phyloP scores from a whole-genome alignment of 805 yeast genomes.

The Kregervanrija pseudodelftensis region DNA sequence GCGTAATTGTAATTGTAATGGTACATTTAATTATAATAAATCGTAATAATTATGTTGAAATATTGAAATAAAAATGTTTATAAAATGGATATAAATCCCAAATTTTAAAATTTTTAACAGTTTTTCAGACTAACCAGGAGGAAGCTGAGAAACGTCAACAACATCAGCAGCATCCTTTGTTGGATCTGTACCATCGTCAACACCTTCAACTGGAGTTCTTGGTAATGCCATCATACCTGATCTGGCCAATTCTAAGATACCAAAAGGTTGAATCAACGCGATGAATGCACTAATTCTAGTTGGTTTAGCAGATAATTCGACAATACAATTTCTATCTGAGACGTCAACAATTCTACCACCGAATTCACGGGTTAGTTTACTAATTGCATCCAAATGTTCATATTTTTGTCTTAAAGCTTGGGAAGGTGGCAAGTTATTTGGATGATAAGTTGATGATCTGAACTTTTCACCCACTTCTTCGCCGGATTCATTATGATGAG shows the following conservation, averaged over 20 bases:
- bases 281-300: constrained; percentile 80
- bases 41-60: too few relatives aligned
- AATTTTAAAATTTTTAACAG: not conserved
- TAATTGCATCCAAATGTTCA: constrained; percentile 77
- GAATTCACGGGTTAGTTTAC: constrained; percentile 73
- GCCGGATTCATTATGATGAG: constrained; percentile 60
- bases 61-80: too few relatives aligned
- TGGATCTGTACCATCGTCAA: constrained; percentile 42
- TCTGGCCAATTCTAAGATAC: constrained; percentile 92
- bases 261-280: constrained; percentile 89
- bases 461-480: constrained; percentile 38
- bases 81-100: not conserved
- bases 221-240: constrained; percentile 99
- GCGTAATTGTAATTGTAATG: too few relatives aligned
- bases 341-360: constrained; percentile 93
- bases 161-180: constrained; percentile 54
- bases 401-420: constrained; percentile 94
- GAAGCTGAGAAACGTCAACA: constrained; percentile 84
- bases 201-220: constrained; percentile 76
- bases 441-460: constrained; percentile 57
- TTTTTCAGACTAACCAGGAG: constrained; percentile 68
- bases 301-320: constrained; percentile 93
- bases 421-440: constrained; percentile 80
- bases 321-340: constrained; percentile 86
- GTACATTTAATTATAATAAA: too few relatives aligned